Conservation (phyloP, 2,329 filamentous ascomycete species). For the Clarireedia paspali region DNA sequence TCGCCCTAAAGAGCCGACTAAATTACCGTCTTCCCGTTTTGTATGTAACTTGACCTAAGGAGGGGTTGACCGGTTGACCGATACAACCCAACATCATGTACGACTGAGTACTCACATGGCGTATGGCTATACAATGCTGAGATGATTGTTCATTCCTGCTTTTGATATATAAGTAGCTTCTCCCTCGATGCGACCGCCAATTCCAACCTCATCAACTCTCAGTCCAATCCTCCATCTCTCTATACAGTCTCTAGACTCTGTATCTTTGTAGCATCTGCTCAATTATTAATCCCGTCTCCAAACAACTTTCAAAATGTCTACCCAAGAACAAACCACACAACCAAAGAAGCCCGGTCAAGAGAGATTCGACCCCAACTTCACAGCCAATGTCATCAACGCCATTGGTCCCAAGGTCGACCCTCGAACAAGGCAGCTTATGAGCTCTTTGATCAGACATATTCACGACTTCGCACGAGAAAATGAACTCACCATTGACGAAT, state of each 20-base stretch:
- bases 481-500: slow-evolving; percentile 69
- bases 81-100: too few species aligned
- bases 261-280: not conserved
- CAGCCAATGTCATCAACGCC: slow-evolving; percentile 61
- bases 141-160: too few species aligned
- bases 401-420: slow-evolving; percentile 64
- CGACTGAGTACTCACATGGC: too few species aligned
- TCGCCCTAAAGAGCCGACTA: slow-evolving; percentile 7
- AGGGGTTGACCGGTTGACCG: not conserved
- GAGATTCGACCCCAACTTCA: slow-evolving; percentile 69
- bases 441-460: slow-evolving; percentile 59
- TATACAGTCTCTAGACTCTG: not conserved
- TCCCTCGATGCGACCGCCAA: not conserved
- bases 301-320: slow-evolving; percentile 1
- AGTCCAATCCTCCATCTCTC: not conserved
- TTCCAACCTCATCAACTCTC: not conserved
- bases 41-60: not conserved
- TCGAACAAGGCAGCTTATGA: slow-evolving; percentile 56
- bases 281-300: not conserved
- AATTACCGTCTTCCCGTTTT: slow-evolving; percentile 3
- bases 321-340: slow-evolving; percentile 1
- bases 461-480: slow-evolving; percentile 75
- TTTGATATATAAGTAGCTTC: slow-evolving; percentile 4
- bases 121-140: too few species aligned
- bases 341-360: not conserved